Evolutionary conservation across 805 yeast genomes (phyloP).

Genomic region (Sugiyamaella floridensis): DNA sequence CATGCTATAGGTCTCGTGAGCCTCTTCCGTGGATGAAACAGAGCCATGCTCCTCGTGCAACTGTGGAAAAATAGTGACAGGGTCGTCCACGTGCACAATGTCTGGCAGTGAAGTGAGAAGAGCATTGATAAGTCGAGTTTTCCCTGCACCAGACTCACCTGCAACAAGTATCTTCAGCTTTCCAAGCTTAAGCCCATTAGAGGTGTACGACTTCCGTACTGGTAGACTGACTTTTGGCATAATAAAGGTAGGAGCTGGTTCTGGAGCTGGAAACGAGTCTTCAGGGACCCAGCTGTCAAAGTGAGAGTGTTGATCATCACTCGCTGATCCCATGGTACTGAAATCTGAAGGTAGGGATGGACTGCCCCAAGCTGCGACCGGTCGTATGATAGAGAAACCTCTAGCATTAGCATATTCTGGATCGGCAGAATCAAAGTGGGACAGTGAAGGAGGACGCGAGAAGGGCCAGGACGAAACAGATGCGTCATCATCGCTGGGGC

Average conservation of each 20-base stretch:
- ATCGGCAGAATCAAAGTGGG: slow-evolving; percentile 4
- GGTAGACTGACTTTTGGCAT: slow-evolving; percentile 23
- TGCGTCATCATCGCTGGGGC: slow-evolving; percentile 11
- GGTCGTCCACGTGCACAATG: slow-evolving; percentile 21
- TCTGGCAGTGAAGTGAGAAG: slow-evolving; percentile 55
- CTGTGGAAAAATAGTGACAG: not conserved
- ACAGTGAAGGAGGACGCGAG: slow-evolving; percentile 8
- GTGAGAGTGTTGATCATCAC: not conserved
- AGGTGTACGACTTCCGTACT: slow-evolving; percentile 20
- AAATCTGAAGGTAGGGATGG: not conserved
- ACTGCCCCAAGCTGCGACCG: not conserved
- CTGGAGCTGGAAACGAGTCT: not conserved
- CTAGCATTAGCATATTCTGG: not conserved
- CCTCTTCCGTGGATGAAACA: not conserved
- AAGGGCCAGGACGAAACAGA: slow-evolving; percentile 11
- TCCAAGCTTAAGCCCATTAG: slow-evolving; percentile 21
- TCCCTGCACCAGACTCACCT: slow-evolving; percentile 85
- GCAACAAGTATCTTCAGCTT: slow-evolving; percentile 49
- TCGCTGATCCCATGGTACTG: not conserved
- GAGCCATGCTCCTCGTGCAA: not conserved
- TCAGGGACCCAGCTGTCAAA: not conserved
- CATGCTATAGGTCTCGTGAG: not conserved
- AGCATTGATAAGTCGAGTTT: slow-evolving; percentile 77
- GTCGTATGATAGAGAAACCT: not conserved
- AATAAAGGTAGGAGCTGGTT: slow-evolving; percentile 9